Base-by-base conservation (phyloP, 1,139 yeast species). In the Lodderomyces theae region DNA sequence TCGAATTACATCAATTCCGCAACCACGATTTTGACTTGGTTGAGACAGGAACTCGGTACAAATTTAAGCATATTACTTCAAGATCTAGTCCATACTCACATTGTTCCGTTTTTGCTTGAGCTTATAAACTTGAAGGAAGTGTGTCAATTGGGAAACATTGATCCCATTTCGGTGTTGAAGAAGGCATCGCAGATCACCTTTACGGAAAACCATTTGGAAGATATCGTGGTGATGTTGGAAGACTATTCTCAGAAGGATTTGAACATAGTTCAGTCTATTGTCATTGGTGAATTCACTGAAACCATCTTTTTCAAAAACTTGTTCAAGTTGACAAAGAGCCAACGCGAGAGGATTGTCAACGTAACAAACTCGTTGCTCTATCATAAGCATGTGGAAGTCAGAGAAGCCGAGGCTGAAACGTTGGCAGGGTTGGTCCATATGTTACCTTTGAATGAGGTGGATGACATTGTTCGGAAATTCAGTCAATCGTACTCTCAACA, bases 351-450 rank as follows among this genome's bases (percentile, higher is more conserved):
- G 30, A 65, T 92, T 17, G 67, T 87, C 24, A 63, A 67, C 3
- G 67, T 79, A 38, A 79, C 86, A 2, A 72, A 75, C 24, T 60
- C 66, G 3, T 65, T 79, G 52, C 61, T 90, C 38, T 77, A 75
- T 46, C 86, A 84, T 56, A 74, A 77, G 74, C 79, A 60, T 63
- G 72, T 85, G 15, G 95, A 88, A 46, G 86, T 92, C 1, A 72
- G 98, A 43, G 86, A 81, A 42, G 69, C 80, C 4, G 89, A 94
- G 1, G 80, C 95, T 0, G 72, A 73, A 6, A 86, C 92, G 0
- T 69, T 94, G 22, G 78, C 96, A 1, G 92, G 95, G 7, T 77
- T 92, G 49, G 77, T 92, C 35, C 89, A 92, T 53, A 81, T 88
- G 45, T 76, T 86, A n/a, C 79, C 87, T 1, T 74, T 75, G 1